Evolutionary conservation across 352 stramenopile species (phyloP), one percentile per base, ranked within the genome.

Genomic region (Globisporangium megalacanthum): DNA sequence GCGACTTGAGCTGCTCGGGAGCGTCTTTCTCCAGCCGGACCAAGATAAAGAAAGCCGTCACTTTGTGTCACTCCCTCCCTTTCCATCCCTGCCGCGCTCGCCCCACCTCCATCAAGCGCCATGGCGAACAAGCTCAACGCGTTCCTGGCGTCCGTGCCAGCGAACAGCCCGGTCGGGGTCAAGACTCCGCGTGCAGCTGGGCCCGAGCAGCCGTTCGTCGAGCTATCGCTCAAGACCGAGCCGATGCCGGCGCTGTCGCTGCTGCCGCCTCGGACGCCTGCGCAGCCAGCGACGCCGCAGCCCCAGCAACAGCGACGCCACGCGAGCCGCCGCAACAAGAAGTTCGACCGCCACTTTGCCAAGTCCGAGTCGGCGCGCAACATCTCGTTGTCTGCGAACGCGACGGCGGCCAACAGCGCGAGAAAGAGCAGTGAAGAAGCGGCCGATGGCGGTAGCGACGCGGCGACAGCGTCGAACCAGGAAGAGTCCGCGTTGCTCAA

Each of bases 101-200:
- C n/a, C 15, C 41, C 14, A 4, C 41, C 39, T 6, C 14, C 41
- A 8, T 25, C 14, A 49, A 36, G 49, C 51, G n/a, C 48, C 52
- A 80, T 83, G 71, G 68, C 70, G 46, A 84, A 61, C 72, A 91
- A 89, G 60, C 75, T 91, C 41, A 87, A 88, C 64, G 81, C 81
- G 41, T 91, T 91, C 68, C 66, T 91, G 62, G 81, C 81, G 49
- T 56, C 79, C 11, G 72, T 91, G 56, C 81, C 81, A 9, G 71
- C 77, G 45, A 91, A 91, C 56, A 75, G 67, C 19, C 78, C 65
- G 17, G 65, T 72, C 6, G 33, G 54, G 15, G 10, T 48, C 35
- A 53, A 61, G 14, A 20, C 49, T 1, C 31, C 49, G 29, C 48
- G 15, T 7, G 8, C 31, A 29, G 42, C 17, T 9, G 15, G 14